A percentile compares a stretch with the other conserved stretches of the same genome.
phyloP scores from a whole-genome alignment of 352 stramenopile species.

The Pythium phragmiticola region DNA sequence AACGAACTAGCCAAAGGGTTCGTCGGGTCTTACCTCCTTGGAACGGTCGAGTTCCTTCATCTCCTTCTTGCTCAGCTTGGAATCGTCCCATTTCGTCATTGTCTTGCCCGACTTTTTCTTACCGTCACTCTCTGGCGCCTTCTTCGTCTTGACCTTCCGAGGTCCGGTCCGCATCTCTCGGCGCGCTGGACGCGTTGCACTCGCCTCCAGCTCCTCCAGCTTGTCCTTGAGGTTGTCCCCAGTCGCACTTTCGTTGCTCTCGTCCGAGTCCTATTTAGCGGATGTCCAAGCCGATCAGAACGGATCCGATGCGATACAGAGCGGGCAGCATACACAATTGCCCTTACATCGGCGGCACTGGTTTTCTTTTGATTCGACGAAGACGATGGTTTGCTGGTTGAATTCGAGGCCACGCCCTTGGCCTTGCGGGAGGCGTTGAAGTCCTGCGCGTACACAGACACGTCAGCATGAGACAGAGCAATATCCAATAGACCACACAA shows the following conservation, averaged over 20 bases:
- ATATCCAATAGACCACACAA: background rate
- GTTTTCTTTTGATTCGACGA: slow-evolving; percentile 39
- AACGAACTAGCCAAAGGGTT: too few relatives aligned
- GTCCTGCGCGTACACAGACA: slow-evolving; percentile 23
- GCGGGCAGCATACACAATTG: background rate
- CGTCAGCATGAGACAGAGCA: background rate
- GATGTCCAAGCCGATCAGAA: background rate
- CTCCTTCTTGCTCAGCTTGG: slow-evolving; percentile 85
- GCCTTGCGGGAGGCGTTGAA: slow-evolving; percentile 69
- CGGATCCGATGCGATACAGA: background rate
- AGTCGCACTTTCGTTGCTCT: slow-evolving; percentile 50
- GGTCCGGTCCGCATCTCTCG: slow-evolving; percentile 68
- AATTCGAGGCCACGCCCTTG: slow-evolving; percentile 52
- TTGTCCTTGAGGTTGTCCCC: slow-evolving; percentile 55
- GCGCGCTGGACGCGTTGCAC: slow-evolving; percentile 31
- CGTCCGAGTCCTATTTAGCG: slow-evolving; percentile 47
- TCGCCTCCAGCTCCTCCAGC: slow-evolving; percentile 54
- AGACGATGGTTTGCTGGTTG: slow-evolving; percentile 43
- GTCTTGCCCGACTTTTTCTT: slow-evolving; percentile 73
- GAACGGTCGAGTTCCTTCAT: slow-evolving; percentile 72
- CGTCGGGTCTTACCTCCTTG: slow-evolving; percentile 36
- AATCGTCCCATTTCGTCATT: slow-evolving; percentile 86
- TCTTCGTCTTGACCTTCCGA: slow-evolving; percentile 57
- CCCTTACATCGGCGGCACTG: slow-evolving; percentile 20
- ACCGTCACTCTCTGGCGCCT: slow-evolving; percentile 37